A percentile compares a stretch with the other conserved stretches of the same genome.
phyloP scores from a whole-genome alignment of 2,329 filamentous ascomycete species.

The Paecilomyces fulvus region DNA sequence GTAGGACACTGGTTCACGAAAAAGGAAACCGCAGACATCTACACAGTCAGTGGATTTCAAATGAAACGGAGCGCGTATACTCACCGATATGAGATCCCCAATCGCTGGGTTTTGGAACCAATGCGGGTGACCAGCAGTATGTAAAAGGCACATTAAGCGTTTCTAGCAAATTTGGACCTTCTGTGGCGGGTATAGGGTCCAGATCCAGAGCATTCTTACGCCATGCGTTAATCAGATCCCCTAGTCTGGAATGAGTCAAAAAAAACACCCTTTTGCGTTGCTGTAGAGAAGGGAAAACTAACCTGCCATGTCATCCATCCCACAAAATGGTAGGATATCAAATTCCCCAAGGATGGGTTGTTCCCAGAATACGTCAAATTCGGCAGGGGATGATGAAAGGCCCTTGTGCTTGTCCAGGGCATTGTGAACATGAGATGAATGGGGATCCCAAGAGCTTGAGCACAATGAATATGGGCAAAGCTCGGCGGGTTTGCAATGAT shows the following conservation, averaged over 20 bases:
- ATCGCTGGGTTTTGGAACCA: constrained; percentile 33
- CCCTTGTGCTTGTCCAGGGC: constrained; percentile 31
- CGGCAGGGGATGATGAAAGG: constrained; percentile 43
- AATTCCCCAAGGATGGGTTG: constrained; percentile 32
- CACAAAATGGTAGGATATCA: constrained; percentile 39
- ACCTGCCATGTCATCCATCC: constrained; percentile 42
- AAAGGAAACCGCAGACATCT: constrained; percentile 41
- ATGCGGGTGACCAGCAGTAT: constrained; percentile 38
- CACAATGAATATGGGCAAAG: constrained; percentile 30
- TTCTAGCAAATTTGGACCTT: constrained; percentile 20
- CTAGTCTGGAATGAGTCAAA: no score
- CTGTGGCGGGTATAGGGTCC: background rate
- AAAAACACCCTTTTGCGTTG: no score
- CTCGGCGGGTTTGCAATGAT: constrained; percentile 32
- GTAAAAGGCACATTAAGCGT: constrained; percentile 35
- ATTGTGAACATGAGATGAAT: constrained; percentile 39
- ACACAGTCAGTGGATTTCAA: no score
- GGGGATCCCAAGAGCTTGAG: constrained; percentile 25
- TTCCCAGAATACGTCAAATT: constrained; percentile 32
- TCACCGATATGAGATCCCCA: constrained; percentile 14
- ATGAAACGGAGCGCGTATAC: no score
- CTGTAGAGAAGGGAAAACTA: no score
- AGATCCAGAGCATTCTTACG: constrained; percentile 2
- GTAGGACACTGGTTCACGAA: constrained; percentile 26
- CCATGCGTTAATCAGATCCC: constrained; percentile 41